Base-by-base conservation (phyloP, 257 asterid species). In the Solanum corneliomulleri region DNA sequence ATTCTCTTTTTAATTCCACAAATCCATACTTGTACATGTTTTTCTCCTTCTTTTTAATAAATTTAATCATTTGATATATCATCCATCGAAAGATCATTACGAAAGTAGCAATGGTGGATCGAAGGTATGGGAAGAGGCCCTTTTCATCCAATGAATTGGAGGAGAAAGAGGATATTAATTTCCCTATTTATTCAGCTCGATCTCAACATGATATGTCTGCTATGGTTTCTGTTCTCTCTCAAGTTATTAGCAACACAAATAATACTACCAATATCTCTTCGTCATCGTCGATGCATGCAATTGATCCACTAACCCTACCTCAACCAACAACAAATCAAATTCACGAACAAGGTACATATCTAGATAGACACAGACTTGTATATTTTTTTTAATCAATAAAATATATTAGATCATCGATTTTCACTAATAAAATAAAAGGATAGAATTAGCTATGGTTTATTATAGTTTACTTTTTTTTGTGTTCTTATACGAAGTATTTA, bases 111-210 rank as follows among this genome's bases (percentile, higher is more conserved):
- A 80, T 16, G 4, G 68, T 47, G 44, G 85, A 80, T 49, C 44
- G 44, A 47, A 80, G 44, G 85, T 14, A 80, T 80, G 85, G 92
- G 82, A 88, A 89, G 89, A 88, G 93, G 86, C 92, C 93, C 75
- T 85, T 90, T 74, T 85, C 91, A 47, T 47, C 86, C 83, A 42
- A 85, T 80, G 93, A 89, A 76, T 37, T 81, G n/a, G 90, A 92
- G 47, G 89, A 83, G 56, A 60, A 83, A 83, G 49, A 62, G 86
- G 86, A 52, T 20, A 58, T 62, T 41, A 23, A 78, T 80, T 80
- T 80, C 11, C 85, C 85, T 0, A 29, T 47, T 6, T 84, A 68
- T 49, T 84, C 74, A 64, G 31, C 78, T 64, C 58, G 78, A 60
- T 84, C 86, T 37, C 78, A 84, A 15, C 62, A 84, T 37, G 86